A percentile compares a stretch with the other conserved stretches of the same genome.
These are phyloP conservation scores for Dactylonectria macrodidyma DNA, from an alignment of 2,329 filamentous ascomycete genomes.

Conservation along the genomic window DNA sequence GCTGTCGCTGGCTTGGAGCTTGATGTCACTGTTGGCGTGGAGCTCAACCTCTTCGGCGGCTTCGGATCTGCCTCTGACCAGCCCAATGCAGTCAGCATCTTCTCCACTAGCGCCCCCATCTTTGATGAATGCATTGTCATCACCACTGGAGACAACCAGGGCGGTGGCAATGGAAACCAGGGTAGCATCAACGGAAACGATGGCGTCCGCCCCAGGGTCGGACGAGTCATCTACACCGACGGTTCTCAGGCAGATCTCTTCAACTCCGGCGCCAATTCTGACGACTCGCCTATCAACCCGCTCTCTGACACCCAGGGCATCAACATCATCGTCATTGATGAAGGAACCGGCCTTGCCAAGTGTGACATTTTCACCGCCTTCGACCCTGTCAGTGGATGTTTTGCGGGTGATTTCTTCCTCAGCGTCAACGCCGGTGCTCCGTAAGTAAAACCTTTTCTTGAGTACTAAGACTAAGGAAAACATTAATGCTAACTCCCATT, in stretches of 20 bases:
- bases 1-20: constrained; percentile 12
- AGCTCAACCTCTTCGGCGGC: constrained; percentile 18
- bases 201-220: background rate
- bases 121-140: constrained; percentile 14
- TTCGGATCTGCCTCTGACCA: constrained; percentile 17
- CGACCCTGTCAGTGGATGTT: background rate
- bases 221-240: background rate
- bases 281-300: background rate
- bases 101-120: constrained; percentile 13
- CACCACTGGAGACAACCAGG: background rate
- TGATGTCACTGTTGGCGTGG: constrained; percentile 15
- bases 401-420: background rate
- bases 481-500: background rate
- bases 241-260: background rate
- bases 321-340: background rate
- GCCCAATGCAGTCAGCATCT: constrained; percentile 15
- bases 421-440: background rate
- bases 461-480: background rate
- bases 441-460: background rate
- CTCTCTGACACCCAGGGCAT: background rate
- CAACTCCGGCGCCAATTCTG: background rate
- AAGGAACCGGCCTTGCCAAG: background rate
- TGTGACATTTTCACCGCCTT: background rate
- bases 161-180: background rate
- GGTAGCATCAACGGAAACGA: background rate